Evolutionary conservation across 2,329 filamentous ascomycete genomes (phyloP), one percentile per base, ranked within the genome.

Genomic region (Gliomastix tumulicola): DNA sequence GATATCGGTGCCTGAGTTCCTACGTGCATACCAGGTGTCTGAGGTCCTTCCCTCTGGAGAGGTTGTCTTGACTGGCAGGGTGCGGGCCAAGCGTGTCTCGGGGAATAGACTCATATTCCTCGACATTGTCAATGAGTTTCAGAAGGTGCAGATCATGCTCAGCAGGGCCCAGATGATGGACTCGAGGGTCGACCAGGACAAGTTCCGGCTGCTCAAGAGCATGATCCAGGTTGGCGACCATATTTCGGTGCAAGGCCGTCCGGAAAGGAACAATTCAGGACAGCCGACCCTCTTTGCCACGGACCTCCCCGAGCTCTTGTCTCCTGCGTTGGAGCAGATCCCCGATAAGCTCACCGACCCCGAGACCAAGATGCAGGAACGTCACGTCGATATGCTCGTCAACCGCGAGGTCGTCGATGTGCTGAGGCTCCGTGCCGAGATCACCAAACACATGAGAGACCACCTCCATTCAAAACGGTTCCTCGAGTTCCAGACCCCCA

Each of bases 401-500:
- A 85, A 90, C 56, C 71, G 69, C 22, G 64, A 74, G 27, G 72
- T 79, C 3, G 67, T 79, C 11, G 79, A 92, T 51, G 77, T 80
- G 2, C 65, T 97, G 35, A 74, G 81, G 21, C 69, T 92, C 18
- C 80, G 90, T 23, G 81, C 88, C 1, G 66, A 78, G 25, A 76
- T 97, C 41, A 80, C 88, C 44, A 79, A 81, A 40, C 75, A 77
- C 45, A 70, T 97, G 45, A 79, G 88, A 23, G 71, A 77, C 35
- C 87, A 84, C 55, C 77, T 97, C 38, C 68, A 86, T 41, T 68
- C 77, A 8, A 70, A 75, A 32, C 72, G 74, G 6, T 96, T 96
- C 52, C 66, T 88, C 37, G 89, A 96, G 61, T 88, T 97, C 32
- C 85, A 84, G 48, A 98, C 92, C 0, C 92, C 92, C 1, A 87